Conservation (phyloP, 2,329 filamentous ascomycete species). For the Diaporthe caulivora region DNA sequence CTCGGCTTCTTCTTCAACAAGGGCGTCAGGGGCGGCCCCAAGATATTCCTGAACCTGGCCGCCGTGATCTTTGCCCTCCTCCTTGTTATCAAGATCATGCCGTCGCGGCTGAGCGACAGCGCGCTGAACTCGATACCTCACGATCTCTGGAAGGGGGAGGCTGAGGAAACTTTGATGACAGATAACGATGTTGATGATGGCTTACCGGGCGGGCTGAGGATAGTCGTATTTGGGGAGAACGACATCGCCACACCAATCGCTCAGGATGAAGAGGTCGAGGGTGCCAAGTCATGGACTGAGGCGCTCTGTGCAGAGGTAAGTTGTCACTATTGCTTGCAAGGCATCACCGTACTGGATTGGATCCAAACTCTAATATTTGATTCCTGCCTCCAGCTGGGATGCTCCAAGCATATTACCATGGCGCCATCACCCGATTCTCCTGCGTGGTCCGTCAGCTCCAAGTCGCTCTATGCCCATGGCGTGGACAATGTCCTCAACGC, state of each 20-base stretch:
- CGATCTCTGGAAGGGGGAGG: constrained; percentile 39
- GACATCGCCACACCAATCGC: constrained; percentile 55
- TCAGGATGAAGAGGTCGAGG: constrained; percentile 39
- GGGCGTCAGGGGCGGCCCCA: constrained; percentile 47
- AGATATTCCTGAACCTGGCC: constrained; percentile 45
- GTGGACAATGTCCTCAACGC: constrained; percentile 50
- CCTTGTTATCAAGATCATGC: constrained; percentile 43
- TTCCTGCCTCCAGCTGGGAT: constrained; percentile 54
- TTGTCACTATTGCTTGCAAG: background rate
- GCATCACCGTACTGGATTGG: too few relatives aligned
- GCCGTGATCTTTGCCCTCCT: constrained; percentile 41
- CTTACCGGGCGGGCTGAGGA: constrained; percentile 53
- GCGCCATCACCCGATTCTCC: constrained; percentile 59
- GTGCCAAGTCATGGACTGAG: constrained; percentile 59
- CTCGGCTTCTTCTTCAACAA: constrained; percentile 47
- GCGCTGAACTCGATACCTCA: constrained; percentile 39
- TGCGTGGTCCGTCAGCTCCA: constrained; percentile 68
- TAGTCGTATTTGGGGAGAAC: constrained; percentile 67
- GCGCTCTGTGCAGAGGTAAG: constrained; percentile 61
- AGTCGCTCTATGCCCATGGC: constrained; percentile 63
- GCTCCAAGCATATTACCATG: constrained; percentile 59
- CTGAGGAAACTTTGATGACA: background rate
- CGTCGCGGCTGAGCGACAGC: constrained; percentile 41
- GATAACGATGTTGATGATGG: constrained; percentile 1
- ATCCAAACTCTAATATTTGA: background rate